phyloP scores from a whole-genome alignment of 1,284 basidiomycete genomes.

The Melampsora larici-populina region DNA sequence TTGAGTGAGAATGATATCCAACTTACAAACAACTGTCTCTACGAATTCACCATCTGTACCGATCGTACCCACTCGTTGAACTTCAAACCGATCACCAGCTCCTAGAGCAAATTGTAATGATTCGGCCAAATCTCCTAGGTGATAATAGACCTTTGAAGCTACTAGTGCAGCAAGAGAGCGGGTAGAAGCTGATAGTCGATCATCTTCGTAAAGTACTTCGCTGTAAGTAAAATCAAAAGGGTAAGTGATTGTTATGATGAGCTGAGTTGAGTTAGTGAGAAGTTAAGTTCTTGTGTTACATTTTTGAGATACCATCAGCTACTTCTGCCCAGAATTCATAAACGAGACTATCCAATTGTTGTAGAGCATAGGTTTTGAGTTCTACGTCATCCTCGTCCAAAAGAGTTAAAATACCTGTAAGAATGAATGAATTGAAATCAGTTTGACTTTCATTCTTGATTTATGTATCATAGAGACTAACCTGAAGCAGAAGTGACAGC shows the following conservation, averaged over 20 bases:
- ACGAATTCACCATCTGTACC: conserved; percentile 75
- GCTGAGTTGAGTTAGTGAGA: conserved; percentile 44
- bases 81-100: conserved; percentile 78
- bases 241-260: conserved; percentile 3
- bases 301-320: conserved; percentile 81
- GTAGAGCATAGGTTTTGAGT: conserved; percentile 84
- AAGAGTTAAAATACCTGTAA: conserved; percentile 74
- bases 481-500: conserved; percentile 36
- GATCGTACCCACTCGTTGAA: conserved; percentile 60
- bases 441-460: background rate
- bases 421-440: background rate
- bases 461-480: background rate
- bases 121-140: conserved; percentile 87
- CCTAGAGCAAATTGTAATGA: conserved; percentile 86
- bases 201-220: conserved; percentile 78
- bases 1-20: conserved; percentile 8
- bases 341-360: conserved; percentile 73
- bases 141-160: conserved; percentile 93
- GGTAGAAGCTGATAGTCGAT: conserved; percentile 66
- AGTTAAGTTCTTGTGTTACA: conserved; percentile 58
- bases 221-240: conserved; percentile 56
- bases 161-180: conserved; percentile 79
- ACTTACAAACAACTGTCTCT: conserved; percentile 86
- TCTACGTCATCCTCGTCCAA: conserved; percentile 79
- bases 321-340: conserved; percentile 97